These are phyloP conservation scores for Malassezia pachydermatis DNA, from an alignment of 1,284 basidiomycete species.

Conservation along the genomic window DNA sequence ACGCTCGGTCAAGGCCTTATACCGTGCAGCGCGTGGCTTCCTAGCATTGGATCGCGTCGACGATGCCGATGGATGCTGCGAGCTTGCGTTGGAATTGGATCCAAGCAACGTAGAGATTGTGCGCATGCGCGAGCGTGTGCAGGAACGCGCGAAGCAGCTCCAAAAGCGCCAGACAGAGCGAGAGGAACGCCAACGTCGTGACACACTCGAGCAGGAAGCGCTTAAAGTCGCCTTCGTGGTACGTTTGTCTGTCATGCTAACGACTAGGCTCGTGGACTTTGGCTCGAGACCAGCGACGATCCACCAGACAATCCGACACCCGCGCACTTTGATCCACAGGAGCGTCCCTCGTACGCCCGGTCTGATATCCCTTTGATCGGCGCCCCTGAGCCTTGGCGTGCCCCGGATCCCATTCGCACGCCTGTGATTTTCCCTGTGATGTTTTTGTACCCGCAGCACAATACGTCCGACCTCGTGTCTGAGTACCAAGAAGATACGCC, in stretches of 20 bases:
- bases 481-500: slow-evolving; percentile 76
- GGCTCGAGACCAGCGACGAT: slow-evolving; percentile 38
- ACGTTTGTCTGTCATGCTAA: too few relatives aligned
- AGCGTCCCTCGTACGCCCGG: slow-evolving; percentile 31
- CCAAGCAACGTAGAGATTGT: slow-evolving; percentile 23
- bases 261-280: slow-evolving; percentile 53
- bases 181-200: slow-evolving; percentile 53
- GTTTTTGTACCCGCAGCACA: slow-evolving; percentile 82
- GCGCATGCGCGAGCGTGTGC: slow-evolving; percentile 22
- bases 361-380: slow-evolving; percentile 24
- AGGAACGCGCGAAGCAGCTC: slow-evolving; percentile 40
- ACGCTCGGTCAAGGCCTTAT: slow-evolving; percentile 37
- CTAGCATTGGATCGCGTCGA: slow-evolving; percentile 24
- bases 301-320: slow-evolving; percentile 55
- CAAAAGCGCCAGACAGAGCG: slow-evolving; percentile 54
- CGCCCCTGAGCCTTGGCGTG: slow-evolving; percentile 18
- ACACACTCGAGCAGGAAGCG: slow-evolving; percentile 51
- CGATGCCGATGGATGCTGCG: slow-evolving; percentile 33
- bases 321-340: slow-evolving; percentile 52
- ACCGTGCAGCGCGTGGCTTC: slow-evolving; percentile 33
- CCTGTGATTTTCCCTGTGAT: slow-evolving; percentile 76
- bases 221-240: slow-evolving; percentile 57
- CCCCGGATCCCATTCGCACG: slow-evolving; percentile 49
- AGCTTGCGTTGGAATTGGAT: slow-evolving; percentile 22
- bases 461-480: slow-evolving; percentile 75